Base-by-base conservation (phyloP, 139 green algal genomes). In the Gonium pectorale region DNA sequence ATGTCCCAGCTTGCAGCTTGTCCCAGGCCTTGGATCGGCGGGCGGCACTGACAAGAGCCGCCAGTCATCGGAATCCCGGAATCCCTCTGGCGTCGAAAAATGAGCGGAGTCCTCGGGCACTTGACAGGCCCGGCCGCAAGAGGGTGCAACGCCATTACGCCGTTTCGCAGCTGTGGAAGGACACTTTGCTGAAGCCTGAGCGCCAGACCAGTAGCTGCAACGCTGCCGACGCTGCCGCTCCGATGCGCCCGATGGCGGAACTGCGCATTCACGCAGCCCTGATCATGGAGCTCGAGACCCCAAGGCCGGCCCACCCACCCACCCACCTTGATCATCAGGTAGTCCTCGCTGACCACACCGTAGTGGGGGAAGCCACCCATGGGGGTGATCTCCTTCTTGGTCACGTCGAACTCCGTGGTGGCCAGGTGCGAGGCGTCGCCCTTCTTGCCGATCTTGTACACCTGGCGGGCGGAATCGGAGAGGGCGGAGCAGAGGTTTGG, bases 341-440 rank as follows among this genome's bases (percentile, higher is more conserved):
- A 99, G 93, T 99, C 97, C 93, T 99, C 96, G 51, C 95, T 95
- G 82, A 99, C 90, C 8, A 97, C 81, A 73, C 98, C 98, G 86
- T 99, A 99, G 93, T 99, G 97, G n/a, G 96, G 87, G 90, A 99
- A 99, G 86, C 98, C 98, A 59, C 98, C 98, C 96, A 99, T 98
- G 86, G 98, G 98, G 68, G 96, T 99, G 94, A 99, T 99, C 63
- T 96, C 93, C 96, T 99, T 99, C 51, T 97, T 91, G 29, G 96
- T 99, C 56, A 97, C 90, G 86, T 99, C 98, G 89, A 96, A 98
- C 68, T 99, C 96, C 54, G 98, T 99, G 86, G 90, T 95, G 67
- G 94, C 97, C 21, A 68, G 59, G 94, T 98, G 96, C 71, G 67
- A 91, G 56, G 95, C 94, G 62, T 98, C 92, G 81, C 94, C 96